phyloP scores from a whole-genome alignment of 78 protist genomes.

The Polysphondylium violaceum region DNA sequence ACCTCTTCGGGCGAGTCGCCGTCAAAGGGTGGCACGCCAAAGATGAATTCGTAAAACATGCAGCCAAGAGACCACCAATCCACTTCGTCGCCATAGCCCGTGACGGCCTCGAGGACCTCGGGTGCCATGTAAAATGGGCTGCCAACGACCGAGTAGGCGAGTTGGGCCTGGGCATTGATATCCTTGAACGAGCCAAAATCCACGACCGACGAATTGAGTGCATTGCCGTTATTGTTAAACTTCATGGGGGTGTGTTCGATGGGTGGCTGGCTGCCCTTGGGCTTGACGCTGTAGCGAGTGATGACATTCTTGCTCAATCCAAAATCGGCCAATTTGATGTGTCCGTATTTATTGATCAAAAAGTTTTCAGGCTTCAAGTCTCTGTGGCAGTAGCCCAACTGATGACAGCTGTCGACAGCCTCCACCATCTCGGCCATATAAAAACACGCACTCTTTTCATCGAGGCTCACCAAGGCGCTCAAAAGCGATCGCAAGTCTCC shows the following conservation, averaged over 20 bases:
- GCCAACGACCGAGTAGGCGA: slow-evolving; percentile 78
- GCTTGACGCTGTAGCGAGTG: slow-evolving; percentile 7
- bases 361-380: slow-evolving; percentile 97
- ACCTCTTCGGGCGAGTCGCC: slow-evolving; percentile 87
- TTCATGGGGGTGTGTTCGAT: slow-evolving; percentile 67
- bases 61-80: slow-evolving; percentile 95
- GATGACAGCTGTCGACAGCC: slow-evolving; percentile 89
- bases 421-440: slow-evolving; percentile 90
- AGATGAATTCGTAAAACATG: slow-evolving; percentile 84
- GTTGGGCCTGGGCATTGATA: not conserved
- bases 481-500: slow-evolving; percentile 90
- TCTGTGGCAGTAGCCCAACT: slow-evolving; percentile 85
- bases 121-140: slow-evolving; percentile 95
- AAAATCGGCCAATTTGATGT: slow-evolving; percentile 94
- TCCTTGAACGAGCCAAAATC: slow-evolving; percentile 68
- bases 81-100: slow-evolving; percentile 87
- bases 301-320: slow-evolving; percentile 91
- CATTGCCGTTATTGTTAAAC: slow-evolving; percentile 4
- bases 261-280: not conserved
- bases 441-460: slow-evolving; percentile 82
- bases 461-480: slow-evolving; percentile 39
- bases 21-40: slow-evolving; percentile 91
- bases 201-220: slow-evolving; percentile 38
- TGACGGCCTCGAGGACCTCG: slow-evolving; percentile 87
- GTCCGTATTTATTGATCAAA: slow-evolving; percentile 90